Evolutionary conservation across 495 filamentous ascomycete species (phyloP), one percentile per base, ranked within the genome.

Genomic region (Aspergillus panamensis): DNA sequence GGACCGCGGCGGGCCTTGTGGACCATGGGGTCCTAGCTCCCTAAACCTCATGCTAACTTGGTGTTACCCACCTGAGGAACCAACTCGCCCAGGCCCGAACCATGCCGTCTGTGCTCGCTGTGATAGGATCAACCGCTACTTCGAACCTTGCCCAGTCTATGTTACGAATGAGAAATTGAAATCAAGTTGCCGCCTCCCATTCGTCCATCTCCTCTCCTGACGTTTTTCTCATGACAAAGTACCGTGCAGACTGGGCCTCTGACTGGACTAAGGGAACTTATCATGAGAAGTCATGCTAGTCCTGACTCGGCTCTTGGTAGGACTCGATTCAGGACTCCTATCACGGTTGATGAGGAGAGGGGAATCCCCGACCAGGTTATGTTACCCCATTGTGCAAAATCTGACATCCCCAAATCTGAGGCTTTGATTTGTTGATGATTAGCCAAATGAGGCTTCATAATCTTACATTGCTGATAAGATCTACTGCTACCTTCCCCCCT

Each of bases 1-100:
- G 66, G 63, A 63, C 60, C 63, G 61, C 63, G 33, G 63, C 62
- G 62, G 62, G 60, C 55, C 58, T 62, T 55, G 64, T 66, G 64
- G 60, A 61, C 57, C 64, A 52, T 67, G 62, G 60, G 65, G 66
- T 61, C 60, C 55, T 56, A 66, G 60, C 60, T 63, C 52, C 57
- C 50, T 49, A 8, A 39, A 53, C 55, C 62, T 62, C 58, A 59
- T 62, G 58, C 62, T 56, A 47, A 37, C 20, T 50, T 57, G 58
- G 56, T 48, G 39, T 37, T 32, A 56, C 53, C 39, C 35, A 45
- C 40, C 37, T 30, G 20, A 57, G 42, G 44, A 56, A 56, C 53
- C 53, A 35, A 56, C 17, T 39, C 44, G 19, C 21, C 37, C 51
- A 43, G 51, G 20, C 51, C 25, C 51, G 59, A 58, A 54, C 59